Evolutionary conservation across 2,329 filamentous ascomycete genomes (phyloP), one percentile per base, ranked within the genome.

Genomic region (Curvularia sp.): DNA sequence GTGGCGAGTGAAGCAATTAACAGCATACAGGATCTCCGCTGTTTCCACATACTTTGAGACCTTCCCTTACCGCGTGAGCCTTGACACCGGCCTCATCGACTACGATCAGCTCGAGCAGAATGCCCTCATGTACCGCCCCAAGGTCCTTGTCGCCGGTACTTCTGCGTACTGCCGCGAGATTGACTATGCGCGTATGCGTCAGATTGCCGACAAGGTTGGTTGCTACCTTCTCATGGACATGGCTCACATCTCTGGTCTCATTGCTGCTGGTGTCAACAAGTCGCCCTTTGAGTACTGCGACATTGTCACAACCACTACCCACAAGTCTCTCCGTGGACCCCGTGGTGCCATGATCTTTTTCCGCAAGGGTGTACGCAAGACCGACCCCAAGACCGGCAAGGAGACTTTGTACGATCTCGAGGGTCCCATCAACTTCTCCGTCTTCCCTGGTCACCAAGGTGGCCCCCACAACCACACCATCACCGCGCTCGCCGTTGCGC

Each of bases 391-490:
- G 84, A 92, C 89, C 48, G 93, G 93, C 74, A 89, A 90, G 77
- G 88, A 96, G 73, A 88, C 90, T 68, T 80, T 91, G 75, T 99
- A 97, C 80, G 89, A 97, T 73, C 89, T 99, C 41, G 95, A 99
- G 84, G 87, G 89, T 70, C 91, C 93, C 55, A 99, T 99, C 85
- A 99, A 99, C 84, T 93, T 96, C 80, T 98, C 95, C 57, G 95
- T 99, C 78, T 99, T 99, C 87, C 95, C 95, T 55, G 95, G 95
- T 61, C 95, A 99, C 83, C 95, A 99, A 83, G 95, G 95, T 76
- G 95, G 95, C 30, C 95, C 95, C 52, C 95, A 99, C 86, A 99
- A 99, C 85, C 95, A 99, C 87, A 99, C 95, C 77, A 99, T 99
- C 82, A 98, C 94, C 62, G 95, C 95, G 49, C 86, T 99, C 63